Evolutionary conservation across 1,284 basidiomycete species (phyloP).

Genomic region (Leccinum pseudoinsigne): DNA sequence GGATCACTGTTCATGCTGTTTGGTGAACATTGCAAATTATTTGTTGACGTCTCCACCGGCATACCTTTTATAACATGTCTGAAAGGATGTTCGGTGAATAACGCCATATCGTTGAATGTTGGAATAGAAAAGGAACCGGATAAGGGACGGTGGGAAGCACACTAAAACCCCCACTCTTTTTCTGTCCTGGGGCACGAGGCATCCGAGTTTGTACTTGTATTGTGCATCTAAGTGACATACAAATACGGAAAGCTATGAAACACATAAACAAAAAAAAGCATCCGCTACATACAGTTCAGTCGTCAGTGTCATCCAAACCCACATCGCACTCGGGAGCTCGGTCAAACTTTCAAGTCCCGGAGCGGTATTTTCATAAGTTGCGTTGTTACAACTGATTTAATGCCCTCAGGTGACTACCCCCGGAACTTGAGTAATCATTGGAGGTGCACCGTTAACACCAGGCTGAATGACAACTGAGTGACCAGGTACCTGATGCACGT

Average conservation of each 20-base stretch:
- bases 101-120: slow-evolving; percentile 27
- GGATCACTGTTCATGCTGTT: slow-evolving; percentile 25
- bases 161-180: slow-evolving; percentile 21
- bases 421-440: slow-evolving; percentile 63
- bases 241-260: slow-evolving; percentile 11
- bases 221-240: slow-evolving; percentile 12
- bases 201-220: slow-evolving; percentile 7
- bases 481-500: slow-evolving; percentile 53
- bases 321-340: background rate
- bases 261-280: slow-evolving; percentile 1
- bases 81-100: slow-evolving; percentile 33
- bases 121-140: slow-evolving; percentile 15
- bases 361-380: background rate
- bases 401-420: slow-evolving; percentile 36
- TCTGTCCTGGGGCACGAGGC: slow-evolving; percentile 32
- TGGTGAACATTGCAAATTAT: slow-evolving; percentile 13
- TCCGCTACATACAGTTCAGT: slow-evolving; percentile 7
- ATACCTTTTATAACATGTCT: slow-evolving; percentile 34
- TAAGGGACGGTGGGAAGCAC: slow-evolving; percentile 30
- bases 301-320: slow-evolving; percentile 11
- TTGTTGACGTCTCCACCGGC: slow-evolving; percentile 4
- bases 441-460: slow-evolving; percentile 55
- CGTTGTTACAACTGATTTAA: slow-evolving; percentile 1
- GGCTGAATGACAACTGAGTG: slow-evolving; percentile 73
- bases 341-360: background rate